Base-by-base conservation (phyloP, 768 basidiomycete genomes). In the Udeniomyces megalosporus region DNA sequence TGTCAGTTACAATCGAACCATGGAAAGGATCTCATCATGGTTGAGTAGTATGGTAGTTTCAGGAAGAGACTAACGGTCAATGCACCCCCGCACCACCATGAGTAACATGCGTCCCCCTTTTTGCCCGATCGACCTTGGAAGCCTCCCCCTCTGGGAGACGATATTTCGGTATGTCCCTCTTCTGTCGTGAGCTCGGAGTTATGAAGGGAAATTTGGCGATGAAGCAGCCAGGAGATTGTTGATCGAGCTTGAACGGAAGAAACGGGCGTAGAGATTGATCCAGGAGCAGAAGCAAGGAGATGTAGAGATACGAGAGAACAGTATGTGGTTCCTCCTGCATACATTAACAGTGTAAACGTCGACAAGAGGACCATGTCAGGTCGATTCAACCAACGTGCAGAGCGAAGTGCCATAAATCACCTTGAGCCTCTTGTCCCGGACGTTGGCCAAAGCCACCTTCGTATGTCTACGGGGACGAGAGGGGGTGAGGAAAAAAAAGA, bases 371-470 rank as follows among this genome's bases (percentile, higher is more conserved):
- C 24, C 24, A 44, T n/a, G n/a, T 5, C 22, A 52, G 22, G 24
- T 28, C 26, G 6, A 5, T 10, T 42, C 38, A 17, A 34, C 26
- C 3, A 44, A 28, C 24, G 24, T 15, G 44, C 2, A 38, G 60
- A 14, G 34, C 28, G n/a, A 42, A 14, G 12, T 24, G 12, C 22
- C 10, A 17, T 28, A n/a, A 20, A 8, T 22, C 60, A 86, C 89
- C 91, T 72, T 90, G 83, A 3, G 91, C 84, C 74, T 99, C 93
- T 47, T 83, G 80, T 48, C 78, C 80, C 0, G 89, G 84, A 2
- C 80, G 77, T 70, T 91, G 86, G 0, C 88, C 89, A 68, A 86
- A 99, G 0, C 88, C 92, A 15, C 91, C 91, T 78, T 95, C 91
- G 69, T 90, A 88, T 2, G 84, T 83, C 92, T 96, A 67, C 17